Evolutionary conservation across 345 rosid genomes (phyloP).

Genomic region (Eucalyptus cloeziana): DNA sequence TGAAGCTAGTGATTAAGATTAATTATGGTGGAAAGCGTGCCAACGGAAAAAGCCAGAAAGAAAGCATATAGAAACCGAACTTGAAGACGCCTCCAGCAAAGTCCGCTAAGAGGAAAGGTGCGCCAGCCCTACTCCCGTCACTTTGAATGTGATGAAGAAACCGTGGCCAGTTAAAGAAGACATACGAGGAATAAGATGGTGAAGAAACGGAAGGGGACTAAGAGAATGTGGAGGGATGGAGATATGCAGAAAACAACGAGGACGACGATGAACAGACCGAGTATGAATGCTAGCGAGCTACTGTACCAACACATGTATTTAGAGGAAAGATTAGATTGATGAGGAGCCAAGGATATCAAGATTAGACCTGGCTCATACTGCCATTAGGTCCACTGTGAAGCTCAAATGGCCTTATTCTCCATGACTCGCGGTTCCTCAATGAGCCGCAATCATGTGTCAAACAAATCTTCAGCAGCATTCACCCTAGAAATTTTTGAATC

Average conservation of each 20-base stretch:
- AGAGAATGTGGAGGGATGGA: constrained; percentile 77
- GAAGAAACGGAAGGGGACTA: constrained; percentile 86
- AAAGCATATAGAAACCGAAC: constrained; percentile 47
- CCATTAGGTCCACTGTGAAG: background rate
- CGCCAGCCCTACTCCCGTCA: constrained; percentile 41
- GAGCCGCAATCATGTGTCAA: background rate
- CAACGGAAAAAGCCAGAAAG: constrained; percentile 50
- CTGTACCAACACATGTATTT: background rate
- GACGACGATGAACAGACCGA: constrained; percentile 93
- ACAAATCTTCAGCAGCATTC: background rate
- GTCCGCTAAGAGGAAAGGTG: constrained; percentile 37
- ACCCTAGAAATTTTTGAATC: background rate
- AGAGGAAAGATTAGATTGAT: background rate
- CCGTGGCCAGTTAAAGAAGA: constrained; percentile 58
- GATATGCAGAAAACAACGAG: constrained; percentile 54
- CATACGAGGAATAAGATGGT: constrained; percentile 60
- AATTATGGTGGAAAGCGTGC: constrained; percentile 39
- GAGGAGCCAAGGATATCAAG: background rate
- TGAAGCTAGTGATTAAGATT: constrained; percentile 70
- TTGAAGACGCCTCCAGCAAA: constrained; percentile 59
- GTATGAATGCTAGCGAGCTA: constrained; percentile 49
- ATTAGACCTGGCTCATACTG: background rate
- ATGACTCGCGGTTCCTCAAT: background rate
- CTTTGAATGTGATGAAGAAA: constrained; percentile 30
- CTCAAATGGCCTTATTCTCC: background rate